Evolutionary conservation across 2,329 filamentous ascomycete genomes (phyloP), one percentile per base, ranked within the genome.

Genomic region (Paecilomyces formosus): DNA sequence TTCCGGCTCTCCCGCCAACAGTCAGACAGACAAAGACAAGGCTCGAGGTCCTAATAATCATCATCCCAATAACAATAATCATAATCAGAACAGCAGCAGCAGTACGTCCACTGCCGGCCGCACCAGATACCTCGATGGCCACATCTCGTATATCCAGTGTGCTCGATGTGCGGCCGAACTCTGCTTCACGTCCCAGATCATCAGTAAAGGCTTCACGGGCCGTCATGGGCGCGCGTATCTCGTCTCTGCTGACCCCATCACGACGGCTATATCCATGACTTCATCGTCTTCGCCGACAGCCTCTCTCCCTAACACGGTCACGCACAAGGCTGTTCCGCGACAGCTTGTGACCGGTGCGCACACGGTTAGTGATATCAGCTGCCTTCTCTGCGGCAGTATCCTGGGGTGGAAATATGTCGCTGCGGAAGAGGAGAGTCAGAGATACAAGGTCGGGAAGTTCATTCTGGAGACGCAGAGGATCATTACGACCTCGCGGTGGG

Each of bases 401-500:
- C 66, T 87, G 21, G 85, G 85, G 2, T 87, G 85, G 85, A 87
- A 87, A 69, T 87, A 87, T 65, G 79, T 87, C 24, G 77, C 79
- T 21, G 85, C 85, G 0, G 82, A 84, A 60, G 83, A 87, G 62
- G 83, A 86, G 59, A 74, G 71, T 11, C 85, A 87, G 70, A 75
- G 78, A 57, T 87, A 87, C 66, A 87, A 87, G 66, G 81, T 87
- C 1, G 85, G 85, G n/a, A 87, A 86, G 66, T 87, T 83, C 62
- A 87, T 87, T 28, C 70, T 87, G 28, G 85, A 87, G 70, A 85
- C 83, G 51, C 83, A 80, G 69, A 74, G 79, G 56, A 80, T 85
- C 8, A 78, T 76, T 24, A 72, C 76, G 30, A 74, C 74, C 15
- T 74, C 77, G 18, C 78, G 72, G 21, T 87, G 85, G 84, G 83